Conservation (phyloP, 2,329 filamentous ascomycete species). For the Ceratocystis ficicola region DNA sequence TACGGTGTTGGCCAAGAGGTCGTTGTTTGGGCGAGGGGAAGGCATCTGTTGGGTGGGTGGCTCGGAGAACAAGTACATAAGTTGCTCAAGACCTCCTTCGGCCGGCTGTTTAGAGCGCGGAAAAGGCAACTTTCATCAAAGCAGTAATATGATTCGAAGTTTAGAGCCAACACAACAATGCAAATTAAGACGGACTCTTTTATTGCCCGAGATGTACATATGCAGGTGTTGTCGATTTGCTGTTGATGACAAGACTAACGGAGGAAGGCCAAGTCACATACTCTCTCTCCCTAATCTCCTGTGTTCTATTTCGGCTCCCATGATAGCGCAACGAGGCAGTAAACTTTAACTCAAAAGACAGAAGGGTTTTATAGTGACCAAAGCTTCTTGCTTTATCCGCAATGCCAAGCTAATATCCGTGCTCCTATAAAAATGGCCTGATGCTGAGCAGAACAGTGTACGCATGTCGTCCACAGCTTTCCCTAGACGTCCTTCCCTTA, state of each 20-base stretch:
- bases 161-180: not conserved
- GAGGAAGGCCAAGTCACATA: not conserved
- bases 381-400: slow-evolving; percentile 3
- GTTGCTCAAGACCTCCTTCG: not conserved
- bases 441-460: not conserved
- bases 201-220: not conserved
- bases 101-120: not conserved
- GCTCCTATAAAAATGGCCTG: slow-evolving; percentile 10
- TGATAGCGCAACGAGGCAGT: slow-evolving; percentile 6
- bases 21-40: not conserved
- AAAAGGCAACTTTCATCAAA: not conserved
- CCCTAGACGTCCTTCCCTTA: not conserved
- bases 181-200: not conserved
- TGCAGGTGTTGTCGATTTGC: not conserved
- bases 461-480: not conserved
- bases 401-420: not conserved
- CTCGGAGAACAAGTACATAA: too few species aligned
- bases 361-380: not conserved
- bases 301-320: not conserved
- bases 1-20: too few species aligned
- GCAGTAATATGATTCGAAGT: not conserved
- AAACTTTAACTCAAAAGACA: slow-evolving; percentile 8
- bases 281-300: not conserved
- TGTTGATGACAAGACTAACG: not conserved
- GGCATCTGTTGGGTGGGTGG: too few species aligned